These are phyloP conservation scores for Cymodocea nodosa DNA, from an alignment of 116 monocot species.

Conservation along the genomic window DNA sequence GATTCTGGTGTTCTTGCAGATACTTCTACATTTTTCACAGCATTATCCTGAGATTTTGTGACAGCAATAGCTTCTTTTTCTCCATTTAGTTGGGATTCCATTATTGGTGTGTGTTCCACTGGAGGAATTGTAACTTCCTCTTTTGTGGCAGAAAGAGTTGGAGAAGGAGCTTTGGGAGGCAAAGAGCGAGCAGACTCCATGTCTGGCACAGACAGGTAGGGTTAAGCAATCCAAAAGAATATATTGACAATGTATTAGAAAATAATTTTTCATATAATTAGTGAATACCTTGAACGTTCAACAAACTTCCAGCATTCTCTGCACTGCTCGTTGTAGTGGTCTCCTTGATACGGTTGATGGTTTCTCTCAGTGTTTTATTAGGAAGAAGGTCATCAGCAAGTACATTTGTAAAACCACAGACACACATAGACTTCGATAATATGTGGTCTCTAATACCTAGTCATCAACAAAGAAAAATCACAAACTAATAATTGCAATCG, in stretches of 20 bases:
- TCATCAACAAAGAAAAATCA: neutral
- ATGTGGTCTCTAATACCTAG: constrained; percentile 69
- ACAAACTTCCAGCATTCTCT: constrained; percentile 51
- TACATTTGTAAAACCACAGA: constrained; percentile 56
- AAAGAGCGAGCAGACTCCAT: constrained; percentile 66
- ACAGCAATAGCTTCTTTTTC: constrained; percentile 16
- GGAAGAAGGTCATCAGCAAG: constrained; percentile 75
- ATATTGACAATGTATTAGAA: neutral
- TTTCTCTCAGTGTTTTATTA: constrained; percentile 64
- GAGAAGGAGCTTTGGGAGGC: constrained; percentile 55
- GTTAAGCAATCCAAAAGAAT: neutral
- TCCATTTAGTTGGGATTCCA: constrained; percentile 27
- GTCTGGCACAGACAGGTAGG: constrained; percentile 23
- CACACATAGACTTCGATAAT: constrained; percentile 49
- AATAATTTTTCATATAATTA: neutral
- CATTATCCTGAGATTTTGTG: constrained; percentile 23
- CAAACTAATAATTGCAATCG: neutral
- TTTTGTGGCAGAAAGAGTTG: constrained; percentile 62
- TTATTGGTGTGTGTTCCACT: constrained; percentile 15
- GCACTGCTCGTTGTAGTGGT: constrained; percentile 46
- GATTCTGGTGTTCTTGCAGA: constrained; percentile 42
- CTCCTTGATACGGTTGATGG: constrained; percentile 52
- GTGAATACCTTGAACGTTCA: constrained; percentile 43
- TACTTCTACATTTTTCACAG: constrained; percentile 13
- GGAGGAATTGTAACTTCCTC: constrained; percentile 25